Percentiles rank a stretch among this genome's conserved stretches.
Conservation (phyloP, 495 filamentous ascomycete species). For the Xylaria scruposa region DNA sequence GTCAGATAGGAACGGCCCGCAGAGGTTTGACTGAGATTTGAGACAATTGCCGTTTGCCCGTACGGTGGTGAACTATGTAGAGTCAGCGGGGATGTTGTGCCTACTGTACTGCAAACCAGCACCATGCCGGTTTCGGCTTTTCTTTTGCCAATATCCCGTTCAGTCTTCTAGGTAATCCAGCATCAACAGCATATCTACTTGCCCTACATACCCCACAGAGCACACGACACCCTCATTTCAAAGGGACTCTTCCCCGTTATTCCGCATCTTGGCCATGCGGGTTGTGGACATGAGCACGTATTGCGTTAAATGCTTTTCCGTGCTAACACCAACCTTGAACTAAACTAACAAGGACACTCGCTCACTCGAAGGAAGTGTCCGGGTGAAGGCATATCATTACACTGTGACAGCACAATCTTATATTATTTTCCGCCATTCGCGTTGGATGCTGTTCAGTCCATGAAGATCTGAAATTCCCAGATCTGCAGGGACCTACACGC, state of each 20-base stretch:
- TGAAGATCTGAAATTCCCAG: not conserved
- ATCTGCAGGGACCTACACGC: conserved; percentile 19
- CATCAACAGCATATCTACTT: not conserved
- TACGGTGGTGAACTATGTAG: not conserved
- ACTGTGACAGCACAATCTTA: not conserved
- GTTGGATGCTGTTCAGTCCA: not conserved
- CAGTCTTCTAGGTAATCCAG: not conserved
- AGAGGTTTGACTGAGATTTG: conserved; percentile 12
- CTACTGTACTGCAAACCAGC: not conserved
- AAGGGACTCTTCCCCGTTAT: conserved; percentile 18
- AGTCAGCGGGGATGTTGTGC: not conserved
- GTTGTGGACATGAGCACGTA: conserved; percentile 8
- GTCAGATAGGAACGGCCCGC: conserved; percentile 22
- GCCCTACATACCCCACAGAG: conserved; percentile 4
- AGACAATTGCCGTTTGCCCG: not conserved
- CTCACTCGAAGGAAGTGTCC: not conserved
- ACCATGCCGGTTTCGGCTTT: not conserved
- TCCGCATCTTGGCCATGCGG: conserved; percentile 20
- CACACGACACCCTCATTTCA: not conserved
- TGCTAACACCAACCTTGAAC: not conserved
- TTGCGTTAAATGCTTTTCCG: not conserved
- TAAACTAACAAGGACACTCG: not conserved
- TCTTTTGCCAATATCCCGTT: not conserved
- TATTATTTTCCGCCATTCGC: not conserved
- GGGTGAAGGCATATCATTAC: not conserved